These are phyloP conservation scores for Lichtheimia corymbifera DNA, from an alignment of 371 early-diverging fungal genomes.

Conservation along the genomic window DNA sequence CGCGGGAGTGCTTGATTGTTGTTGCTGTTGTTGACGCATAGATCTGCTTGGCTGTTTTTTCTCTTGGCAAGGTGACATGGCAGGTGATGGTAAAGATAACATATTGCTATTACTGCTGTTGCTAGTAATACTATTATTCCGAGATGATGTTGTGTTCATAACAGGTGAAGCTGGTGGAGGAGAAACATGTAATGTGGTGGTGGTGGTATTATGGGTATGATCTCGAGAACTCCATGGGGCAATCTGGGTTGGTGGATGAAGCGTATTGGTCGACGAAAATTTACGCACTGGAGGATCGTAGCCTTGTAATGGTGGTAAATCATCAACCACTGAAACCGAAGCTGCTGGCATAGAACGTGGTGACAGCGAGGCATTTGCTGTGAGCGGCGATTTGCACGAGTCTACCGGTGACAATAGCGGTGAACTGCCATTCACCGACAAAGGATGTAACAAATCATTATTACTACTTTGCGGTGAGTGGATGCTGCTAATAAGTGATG, in stretches of 20 bases:
- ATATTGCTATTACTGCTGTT: not conserved
- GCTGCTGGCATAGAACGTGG: not conserved
- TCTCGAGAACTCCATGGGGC: constrained; percentile 11
- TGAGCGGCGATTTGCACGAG: constrained; percentile 16
- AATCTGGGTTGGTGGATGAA: not conserved
- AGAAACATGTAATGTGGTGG: constrained; percentile 4
- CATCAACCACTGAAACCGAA: constrained; percentile 1
- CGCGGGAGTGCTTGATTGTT: not conserved
- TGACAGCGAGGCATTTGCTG: constrained; percentile 7
- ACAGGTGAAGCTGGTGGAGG: not conserved
- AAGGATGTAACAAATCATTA: constrained; percentile 23
- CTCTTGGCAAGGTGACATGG: constrained; percentile 1
- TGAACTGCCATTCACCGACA: constrained; percentile 7
- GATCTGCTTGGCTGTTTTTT: too few species aligned
- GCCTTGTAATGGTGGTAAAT: constrained; percentile 16
- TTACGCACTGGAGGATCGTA: constrained; percentile 15
- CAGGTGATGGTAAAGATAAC: constrained; percentile 9
- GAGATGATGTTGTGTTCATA: not conserved
- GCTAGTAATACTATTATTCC: constrained; percentile 6
- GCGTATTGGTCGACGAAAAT: not conserved
- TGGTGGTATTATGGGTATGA: not conserved
- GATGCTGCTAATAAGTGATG: not conserved
- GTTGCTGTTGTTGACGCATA: constrained; percentile 1
- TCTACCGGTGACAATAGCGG: constrained; percentile 7
- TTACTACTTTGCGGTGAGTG: constrained; percentile 19